These are phyloP conservation scores for Gentiana macrophylla DNA, from an alignment of 257 asterid species.

Conservation along the genomic window DNA sequence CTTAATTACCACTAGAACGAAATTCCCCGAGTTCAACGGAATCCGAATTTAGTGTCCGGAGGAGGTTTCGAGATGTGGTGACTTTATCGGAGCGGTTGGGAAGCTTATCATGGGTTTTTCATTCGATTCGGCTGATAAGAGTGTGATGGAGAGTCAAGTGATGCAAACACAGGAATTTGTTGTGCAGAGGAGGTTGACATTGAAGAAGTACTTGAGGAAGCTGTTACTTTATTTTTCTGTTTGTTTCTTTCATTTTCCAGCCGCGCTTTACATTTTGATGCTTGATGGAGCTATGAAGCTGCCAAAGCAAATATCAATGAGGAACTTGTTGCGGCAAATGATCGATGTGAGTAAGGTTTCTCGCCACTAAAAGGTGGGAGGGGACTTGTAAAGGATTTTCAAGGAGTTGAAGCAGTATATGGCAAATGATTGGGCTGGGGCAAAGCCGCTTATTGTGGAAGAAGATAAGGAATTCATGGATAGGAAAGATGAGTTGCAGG, in stretches of 20 bases:
- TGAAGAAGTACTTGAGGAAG: constrained; percentile 80
- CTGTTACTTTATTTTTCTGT: constrained; percentile 7
- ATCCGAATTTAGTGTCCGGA: constrained; percentile 54
- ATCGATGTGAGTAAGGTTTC: constrained; percentile 63
- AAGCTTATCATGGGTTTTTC: constrained; percentile 66
- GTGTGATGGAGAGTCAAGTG: constrained; percentile 88
- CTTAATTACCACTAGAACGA: constrained; percentile 65
- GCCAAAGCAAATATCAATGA: constrained; percentile 83
- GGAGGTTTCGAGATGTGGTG: constrained; percentile 87
- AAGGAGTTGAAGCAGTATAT: constrained; percentile 93
- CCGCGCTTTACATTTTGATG: constrained; percentile 60
- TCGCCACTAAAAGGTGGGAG: constrained; percentile 83
- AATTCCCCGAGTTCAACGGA: constrained; percentile 47
- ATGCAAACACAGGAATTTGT: constrained; percentile 97
- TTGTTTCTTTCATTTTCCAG: too few relatives aligned
- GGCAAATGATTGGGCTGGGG: constrained; percentile 75
- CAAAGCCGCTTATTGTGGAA: constrained; percentile 58
- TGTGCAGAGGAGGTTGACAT: constrained; percentile 84
- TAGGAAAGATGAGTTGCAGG: constrained; percentile 9
- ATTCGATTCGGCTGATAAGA: constrained; percentile 87
- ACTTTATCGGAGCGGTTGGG: constrained; percentile 81
- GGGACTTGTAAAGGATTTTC: constrained; percentile 81
- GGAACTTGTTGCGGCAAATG: constrained; percentile 63
- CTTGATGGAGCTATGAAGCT: constrained; percentile 85
- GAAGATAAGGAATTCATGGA: constrained; percentile 82